Evolutionary conservation across 495 filamentous ascomycete species (phyloP), one percentile per base, ranked within the genome.

Genomic region (Astrothelium macrocarpum): DNA sequence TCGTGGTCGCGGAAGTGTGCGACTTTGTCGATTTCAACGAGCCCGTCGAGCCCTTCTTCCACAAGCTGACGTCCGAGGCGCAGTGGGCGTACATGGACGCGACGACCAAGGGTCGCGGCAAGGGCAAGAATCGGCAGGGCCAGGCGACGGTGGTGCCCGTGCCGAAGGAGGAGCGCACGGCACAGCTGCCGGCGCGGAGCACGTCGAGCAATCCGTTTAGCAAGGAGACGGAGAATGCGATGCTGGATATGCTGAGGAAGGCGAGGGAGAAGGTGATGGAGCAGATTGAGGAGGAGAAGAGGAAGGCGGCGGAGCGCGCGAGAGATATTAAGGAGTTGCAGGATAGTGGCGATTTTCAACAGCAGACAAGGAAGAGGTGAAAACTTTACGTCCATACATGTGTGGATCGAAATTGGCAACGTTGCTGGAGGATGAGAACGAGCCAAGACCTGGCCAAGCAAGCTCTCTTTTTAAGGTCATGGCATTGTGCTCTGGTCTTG

Each of bases 1-100:
- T 85, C 45, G 85, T 97, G 23, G 73, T 84, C 16, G 82, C 85
- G 59, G 90, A 91, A 79, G 81, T 82, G 32, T 90, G 95, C 70
- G 94, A 98, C 74, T 90, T 95, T 71, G 84, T 96, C 46, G 80
- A 96, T 34, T 98, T 98, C 79, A 96, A 95, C 74, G 94, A 97
- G 78, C 94, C 94, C 0, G 89, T 90, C 65, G 91, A 95, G 71
- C 83, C 86, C 39, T 94, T 96, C 73, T 93, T 89, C 73, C 88
- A 94, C 29, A 73, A 90, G 11, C 77, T 97, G 59, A 93, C 87
- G 34, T 20, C 45, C 12, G 75, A 77, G 59, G 65, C 68, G 14
- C 75, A 77, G 59, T 77, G 75, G 64, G 63, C 74, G 5, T 65
- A 73, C 59, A 45, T 61, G 53, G 64, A 65, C 62, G 14, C 5